Evolutionary conservation across 495 filamentous ascomycete species (phyloP).

Genomic region (Thozetella sp.): DNA sequence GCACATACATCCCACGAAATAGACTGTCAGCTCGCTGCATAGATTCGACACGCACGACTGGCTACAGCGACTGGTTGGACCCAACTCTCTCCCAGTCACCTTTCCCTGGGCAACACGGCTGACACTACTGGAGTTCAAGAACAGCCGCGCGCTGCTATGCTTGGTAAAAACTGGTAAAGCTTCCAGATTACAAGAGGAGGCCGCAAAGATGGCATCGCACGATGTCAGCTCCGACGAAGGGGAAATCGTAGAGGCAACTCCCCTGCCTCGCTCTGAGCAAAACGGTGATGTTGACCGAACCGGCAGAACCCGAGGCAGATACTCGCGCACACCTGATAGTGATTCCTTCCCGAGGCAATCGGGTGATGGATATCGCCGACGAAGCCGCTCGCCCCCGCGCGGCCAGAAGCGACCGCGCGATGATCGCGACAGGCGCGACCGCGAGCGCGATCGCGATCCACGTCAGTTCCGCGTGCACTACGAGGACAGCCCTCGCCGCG

Average conservation of each 20-base stretch:
- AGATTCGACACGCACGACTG: too few species aligned
- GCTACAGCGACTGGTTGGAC: slow-evolving; percentile 19
- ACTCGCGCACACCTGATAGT: slow-evolving; percentile 74
- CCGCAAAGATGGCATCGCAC: slow-evolving; percentile 47
- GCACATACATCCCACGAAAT: too few species aligned
- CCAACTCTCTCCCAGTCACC: slow-evolving; percentile 15
- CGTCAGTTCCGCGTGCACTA: slow-evolving; percentile 63
- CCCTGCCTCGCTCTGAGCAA: slow-evolving; percentile 52
- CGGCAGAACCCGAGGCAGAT: slow-evolving; percentile 70
- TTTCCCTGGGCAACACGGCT: slow-evolving; percentile 6
- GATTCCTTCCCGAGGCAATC: slow-evolving; percentile 74
- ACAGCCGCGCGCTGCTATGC: not conserved
- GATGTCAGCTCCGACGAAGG: slow-evolving; percentile 71
- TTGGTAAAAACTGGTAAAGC: slow-evolving; percentile 1
- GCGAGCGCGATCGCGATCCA: slow-evolving; percentile 34
- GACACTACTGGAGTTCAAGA: slow-evolving; percentile 9
- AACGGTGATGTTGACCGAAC: slow-evolving; percentile 64
- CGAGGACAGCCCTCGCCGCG: slow-evolving; percentile 51
- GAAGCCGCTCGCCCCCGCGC: slow-evolving; percentile 37
- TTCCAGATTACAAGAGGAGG: slow-evolving; percentile 7
- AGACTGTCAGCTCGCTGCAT: too few species aligned
- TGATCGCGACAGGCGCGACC: slow-evolving; percentile 44
- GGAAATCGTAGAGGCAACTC: slow-evolving; percentile 79
- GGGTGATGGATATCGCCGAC: slow-evolving; percentile 52
- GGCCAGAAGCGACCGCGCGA: slow-evolving; percentile 72